These are phyloP conservation scores for Vigna angularis DNA, from an alignment of 306 rosid genomes.

Conservation along the genomic window DNA sequence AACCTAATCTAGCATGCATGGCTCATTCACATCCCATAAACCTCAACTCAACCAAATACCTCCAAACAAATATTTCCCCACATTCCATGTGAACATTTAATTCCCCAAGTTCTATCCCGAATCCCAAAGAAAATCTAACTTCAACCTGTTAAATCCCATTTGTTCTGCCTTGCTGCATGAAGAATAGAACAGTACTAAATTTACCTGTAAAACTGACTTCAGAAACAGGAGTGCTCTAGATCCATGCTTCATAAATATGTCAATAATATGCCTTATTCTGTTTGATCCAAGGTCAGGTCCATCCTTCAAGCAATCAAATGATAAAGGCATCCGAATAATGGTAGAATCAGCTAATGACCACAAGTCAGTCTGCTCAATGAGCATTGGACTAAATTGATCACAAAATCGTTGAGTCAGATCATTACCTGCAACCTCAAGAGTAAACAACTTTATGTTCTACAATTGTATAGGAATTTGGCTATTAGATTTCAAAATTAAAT, in stretches of 20 bases:
- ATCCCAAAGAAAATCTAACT: constrained; percentile 4
- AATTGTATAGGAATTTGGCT: constrained; percentile 31
- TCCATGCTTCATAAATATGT: constrained; percentile 74
- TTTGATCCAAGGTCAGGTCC: constrained; percentile 66
- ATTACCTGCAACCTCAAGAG: constrained; percentile 73
- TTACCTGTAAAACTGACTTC: constrained; percentile 94
- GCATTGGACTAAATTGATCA: constrained; percentile 93
- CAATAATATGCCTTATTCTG: constrained; percentile 70
- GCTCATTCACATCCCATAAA: neutral
- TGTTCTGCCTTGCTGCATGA: constrained; percentile 33
- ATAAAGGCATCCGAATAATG: constrained; percentile 93
- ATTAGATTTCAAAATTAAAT: constrained; percentile 29
- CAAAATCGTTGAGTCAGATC: constrained; percentile 76
- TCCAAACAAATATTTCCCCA: neutral
- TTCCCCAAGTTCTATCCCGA: neutral
- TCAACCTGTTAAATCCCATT: constrained; percentile 15
- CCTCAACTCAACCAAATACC: constrained; percentile 16
- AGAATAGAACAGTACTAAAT: constrained; percentile 37
- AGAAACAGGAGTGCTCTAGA: constrained; percentile 83
- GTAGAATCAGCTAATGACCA: constrained; percentile 83
- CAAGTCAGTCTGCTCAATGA: constrained; percentile 67
- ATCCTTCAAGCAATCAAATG: constrained; percentile 67
- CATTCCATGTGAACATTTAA: constrained; percentile 7
- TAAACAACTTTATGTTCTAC: constrained; percentile 28
- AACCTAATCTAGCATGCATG: constrained; percentile 2